phyloP scores from a whole-genome alignment of 192 early-diverging fungal genomes.

The Mortierella alpina region DNA sequence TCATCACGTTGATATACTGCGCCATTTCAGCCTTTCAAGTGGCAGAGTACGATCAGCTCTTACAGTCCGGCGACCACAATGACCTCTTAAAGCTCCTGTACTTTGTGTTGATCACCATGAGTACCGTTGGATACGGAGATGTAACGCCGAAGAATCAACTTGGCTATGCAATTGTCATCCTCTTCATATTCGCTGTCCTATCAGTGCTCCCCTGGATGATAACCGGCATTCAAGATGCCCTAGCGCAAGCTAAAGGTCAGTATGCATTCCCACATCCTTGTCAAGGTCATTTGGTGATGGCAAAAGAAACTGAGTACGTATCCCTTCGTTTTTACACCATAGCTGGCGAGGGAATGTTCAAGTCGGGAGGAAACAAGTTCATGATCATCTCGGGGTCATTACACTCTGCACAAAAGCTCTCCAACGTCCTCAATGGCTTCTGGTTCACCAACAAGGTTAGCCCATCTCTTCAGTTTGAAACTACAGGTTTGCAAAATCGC shows the following conservation, averaged over 20 bases:
- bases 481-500: not conserved
- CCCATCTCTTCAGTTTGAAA: not conserved
- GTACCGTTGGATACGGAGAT: constrained; percentile 83
- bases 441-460: constrained; percentile 55
- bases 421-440: constrained; percentile 52
- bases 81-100: constrained; percentile 54
- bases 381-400: constrained; percentile 63
- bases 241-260: constrained; percentile 47
- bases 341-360: constrained; percentile 54
- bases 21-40: constrained; percentile 69
- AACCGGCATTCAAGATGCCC: constrained; percentile 56
- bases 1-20: constrained; percentile 67
- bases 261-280: not conserved
- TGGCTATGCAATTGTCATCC: constrained; percentile 69
- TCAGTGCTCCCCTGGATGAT: constrained; percentile 70
- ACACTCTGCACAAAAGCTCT: constrained; percentile 54
- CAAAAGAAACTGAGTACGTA: not conserved
- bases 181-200: constrained; percentile 67
- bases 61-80: constrained; percentile 52
- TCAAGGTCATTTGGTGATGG: not conserved
- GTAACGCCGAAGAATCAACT: constrained; percentile 66
- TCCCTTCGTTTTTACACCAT: not conserved
- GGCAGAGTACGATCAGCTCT: constrained; percentile 62
- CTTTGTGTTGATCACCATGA: constrained; percentile 74
- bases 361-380: constrained; percentile 53